A percentile compares a stretch with the other conserved stretches of the same genome.
phyloP scores from a whole-genome alignment of 495 filamentous ascomycete genomes.

The Neurospora sp. region DNA sequence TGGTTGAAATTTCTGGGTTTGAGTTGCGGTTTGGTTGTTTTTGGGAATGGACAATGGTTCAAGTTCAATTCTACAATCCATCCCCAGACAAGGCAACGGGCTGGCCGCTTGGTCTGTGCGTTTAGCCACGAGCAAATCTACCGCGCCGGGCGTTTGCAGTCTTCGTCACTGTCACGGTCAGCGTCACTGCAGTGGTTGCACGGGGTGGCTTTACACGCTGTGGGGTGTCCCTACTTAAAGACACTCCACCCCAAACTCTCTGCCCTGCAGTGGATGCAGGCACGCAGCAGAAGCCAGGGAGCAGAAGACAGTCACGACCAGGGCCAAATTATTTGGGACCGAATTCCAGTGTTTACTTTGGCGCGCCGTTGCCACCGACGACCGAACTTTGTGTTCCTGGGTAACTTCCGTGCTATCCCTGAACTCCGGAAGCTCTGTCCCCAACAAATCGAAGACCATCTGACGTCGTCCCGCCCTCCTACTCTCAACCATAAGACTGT shows the following conservation, averaged over 20 bases:
- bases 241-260: not conserved
- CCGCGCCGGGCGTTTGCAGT: not conserved
- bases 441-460: not conserved
- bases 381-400: slow-evolving; percentile 8
- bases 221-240: not conserved
- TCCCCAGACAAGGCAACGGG: not conserved
- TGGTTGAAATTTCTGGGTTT: not conserved
- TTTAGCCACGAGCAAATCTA: not conserved
- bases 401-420: not conserved
- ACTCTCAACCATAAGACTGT: not conserved
- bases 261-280: not conserved
- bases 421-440: not conserved
- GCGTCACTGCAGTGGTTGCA: not conserved
- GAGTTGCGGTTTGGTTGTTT: not conserved
- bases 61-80: not conserved
- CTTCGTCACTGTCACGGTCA: not conserved
- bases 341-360: slow-evolving; percentile 19
- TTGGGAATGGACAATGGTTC: not conserved
- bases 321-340: not conserved
- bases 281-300: not conserved
- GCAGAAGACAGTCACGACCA: not conserved
- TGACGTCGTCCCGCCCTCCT: not conserved
- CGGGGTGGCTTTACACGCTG: not conserved
- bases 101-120: not conserved
- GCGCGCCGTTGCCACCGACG: slow-evolving; percentile 19